Evolutionary conservation across 192 early-diverging fungal species (phyloP), one percentile per base, ranked within the genome.

Genomic region (Rhizophagus sp.): DNA sequence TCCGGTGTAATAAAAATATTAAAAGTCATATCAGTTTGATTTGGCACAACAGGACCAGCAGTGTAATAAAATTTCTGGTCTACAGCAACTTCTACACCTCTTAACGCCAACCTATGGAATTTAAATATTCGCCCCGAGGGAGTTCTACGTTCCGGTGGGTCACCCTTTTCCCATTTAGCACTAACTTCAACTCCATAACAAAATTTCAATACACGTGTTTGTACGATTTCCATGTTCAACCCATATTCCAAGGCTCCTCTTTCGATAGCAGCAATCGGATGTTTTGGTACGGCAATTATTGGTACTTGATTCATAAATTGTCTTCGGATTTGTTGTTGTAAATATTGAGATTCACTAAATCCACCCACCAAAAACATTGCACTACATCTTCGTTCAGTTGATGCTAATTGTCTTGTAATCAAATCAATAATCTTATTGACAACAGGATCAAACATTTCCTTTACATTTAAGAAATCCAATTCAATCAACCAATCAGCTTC

Each of bases 351-450:
- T 7, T 85, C 85, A 49, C 87, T 86, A 82, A 90, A 89, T 0
- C 88, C 89, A 75, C 89, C 89, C 2, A 90, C 88, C 63, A 90
- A 68, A 62, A 90, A 88, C 39, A 90, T 86, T 57, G 89, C 88
- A 41, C 87, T 80, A 15, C 87, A 80, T 22, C 80, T 82, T 47
- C 62, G 76, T 36, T 83, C 72, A 4, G 86, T 83, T 72, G 89
- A 85, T 27, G 81, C 79, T 13, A 89, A 65, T 71, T 90, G 89
- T 27, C 87, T 82, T 73, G 86, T 84, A 39, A 89, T 87, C 65
- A 90, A 73, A 33, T 80, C 81, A 15, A 90, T 44, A 3, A 90
- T 88, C 82, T 89, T 86, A 41, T 86, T 79, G 52, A 90, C 78
- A 27, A 89, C 88, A 19, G 87, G 88, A 62, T 89, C 88, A 86